Evolutionary conservation across 2,329 filamentous ascomycete genomes (phyloP), one percentile per base, ranked within the genome.

Genomic region (Monosporascus sp.): DNA sequence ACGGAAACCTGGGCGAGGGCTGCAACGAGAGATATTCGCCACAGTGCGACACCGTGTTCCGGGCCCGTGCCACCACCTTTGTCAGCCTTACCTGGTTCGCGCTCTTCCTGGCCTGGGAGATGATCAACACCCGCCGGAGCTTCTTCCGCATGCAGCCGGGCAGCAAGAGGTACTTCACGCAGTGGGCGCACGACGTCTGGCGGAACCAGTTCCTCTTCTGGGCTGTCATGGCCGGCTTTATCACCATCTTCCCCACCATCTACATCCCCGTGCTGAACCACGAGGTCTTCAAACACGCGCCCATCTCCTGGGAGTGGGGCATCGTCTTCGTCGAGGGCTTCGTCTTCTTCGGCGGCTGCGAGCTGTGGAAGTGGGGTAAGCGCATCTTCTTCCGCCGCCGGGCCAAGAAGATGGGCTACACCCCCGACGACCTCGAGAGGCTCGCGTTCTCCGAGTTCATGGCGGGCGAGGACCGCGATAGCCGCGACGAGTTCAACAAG

Each of bases 31-130:
- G 60, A 11, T 84, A 84, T 74, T 68, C 44, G 64, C 72, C 0
- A 65, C 9, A 68, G 6, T 89, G 87, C 65, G 78, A 84, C 28
- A 77, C 77, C 0, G 84, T 89, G 7, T 89, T 87, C 76, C 83
- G 84, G 18, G 87, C 87, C 0, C 84, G 88, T 15, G 85, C 86
- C 1, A 89, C 88, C 0, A 87, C 84, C 5, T 91, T 91, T 64
- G 86, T 85, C 35, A 87, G 82, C 59, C 76, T 91, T 51, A 91
- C 87, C 0, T 91, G 87, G 87, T 87, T 86, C 60, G 85, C 86
- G 0, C 78, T 91, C 20, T 88, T 91, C 73, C 76, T 89, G 7
- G 88, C 88, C 0, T 91, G 88, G 88, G 87, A 91, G 68, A 87
- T 89, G 79, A 78, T 89, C 55, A 78, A 88, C 63, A 80, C 87